Percentiles rank a stretch among this genome's conserved stretches.
Evolutionary conservation across 352 stramenopile genomes (phyloP).

Genomic region (Phytophthora pisi): DNA sequence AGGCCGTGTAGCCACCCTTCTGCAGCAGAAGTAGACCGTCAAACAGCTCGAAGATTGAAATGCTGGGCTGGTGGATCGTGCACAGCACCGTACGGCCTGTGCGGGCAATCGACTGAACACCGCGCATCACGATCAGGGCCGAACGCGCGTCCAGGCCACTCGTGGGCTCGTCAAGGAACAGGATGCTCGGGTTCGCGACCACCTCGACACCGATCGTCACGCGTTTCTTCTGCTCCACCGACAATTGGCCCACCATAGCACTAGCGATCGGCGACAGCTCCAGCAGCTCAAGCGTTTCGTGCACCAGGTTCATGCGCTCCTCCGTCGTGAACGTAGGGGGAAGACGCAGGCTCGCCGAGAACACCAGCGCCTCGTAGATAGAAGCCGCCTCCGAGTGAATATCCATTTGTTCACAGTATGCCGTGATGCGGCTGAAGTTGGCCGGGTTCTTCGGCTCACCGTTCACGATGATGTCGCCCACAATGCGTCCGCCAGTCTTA

Average conservation of each 20-base stretch:
- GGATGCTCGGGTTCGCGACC: conserved; percentile 89
- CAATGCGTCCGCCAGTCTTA: conserved; percentile 75
- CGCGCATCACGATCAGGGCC: conserved; percentile 85
- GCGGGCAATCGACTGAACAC: conserved; percentile 77
- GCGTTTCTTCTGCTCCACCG: conserved; percentile 91
- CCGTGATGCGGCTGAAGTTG: conserved; percentile 88
- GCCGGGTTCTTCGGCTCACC: conserved; percentile 74
- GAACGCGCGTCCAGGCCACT: conserved; percentile 85
- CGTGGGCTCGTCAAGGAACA: conserved; percentile 94
- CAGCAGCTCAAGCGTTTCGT: conserved; percentile 59
- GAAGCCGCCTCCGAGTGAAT: conserved; percentile 82
- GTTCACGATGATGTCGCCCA: conserved; percentile 91
- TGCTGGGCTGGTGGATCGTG: conserved; percentile 60
- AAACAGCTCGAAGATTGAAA: conserved; percentile 93
- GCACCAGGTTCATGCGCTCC: conserved; percentile 51
- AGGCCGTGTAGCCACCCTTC: conserved; percentile 57
- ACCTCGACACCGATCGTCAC: conserved; percentile 92
- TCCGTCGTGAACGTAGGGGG: conserved; percentile 41
- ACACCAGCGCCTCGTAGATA: conserved; percentile 90
- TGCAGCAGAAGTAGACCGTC: conserved; percentile 88
- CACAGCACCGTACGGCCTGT: conserved; percentile 86
- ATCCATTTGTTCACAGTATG: conserved; percentile 94
- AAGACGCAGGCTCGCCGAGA: conserved; percentile 90
- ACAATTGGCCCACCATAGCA: conserved; percentile 51
- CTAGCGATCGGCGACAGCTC: conserved; percentile 44